Base-by-base conservation (phyloP, 139 green algal genomes). In the Tetratostichococcus sp. region DNA sequence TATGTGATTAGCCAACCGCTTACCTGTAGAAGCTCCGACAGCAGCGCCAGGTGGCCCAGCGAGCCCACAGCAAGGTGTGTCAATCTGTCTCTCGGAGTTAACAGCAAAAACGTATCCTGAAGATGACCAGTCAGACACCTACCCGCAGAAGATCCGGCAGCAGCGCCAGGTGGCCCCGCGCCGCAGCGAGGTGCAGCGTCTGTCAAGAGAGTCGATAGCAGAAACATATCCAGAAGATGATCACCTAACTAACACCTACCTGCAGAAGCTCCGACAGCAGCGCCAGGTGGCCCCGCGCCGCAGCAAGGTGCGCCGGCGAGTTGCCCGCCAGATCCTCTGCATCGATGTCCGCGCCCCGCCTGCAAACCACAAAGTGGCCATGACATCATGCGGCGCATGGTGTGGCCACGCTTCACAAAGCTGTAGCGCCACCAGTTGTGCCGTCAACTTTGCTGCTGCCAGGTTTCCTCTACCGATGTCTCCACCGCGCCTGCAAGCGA, bases 281-380 rank as follows among this genome's bases (percentile, higher is more conserved):
- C 25, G 81, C 43, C 30, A 84, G 39, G 50, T 89, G 71, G n/a
- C 73, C 71, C 28, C 76, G 69, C 30, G 72, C 59, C 14, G 84
- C 84, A 31, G 85, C 85, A 50, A 87, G 69, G 75, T 90, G 85
- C 11, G 73, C 83, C 1, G 85, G 73, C 0, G 85, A 87, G 69
- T 90, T 85, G 72, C 85, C 85, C 23, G 70, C 30, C 11, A 76
- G 17, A 35, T 90, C 81, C 32, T 72, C 68, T 28, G 72, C 62
- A 34, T 43, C 65, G 4, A 72, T 72, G 42, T 86, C 78, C 28
- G 78, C 81, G 65, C 74, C 57, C 6, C 35, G 74, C 43, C 77
- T 82, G 66, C 58, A 68, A 8, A 8, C 23, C 4, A 16, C 22
- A n/a, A 66, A 28, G 58, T 26, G 17, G 8, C 22, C 25, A 30